Base-by-base conservation (phyloP, 371 early-diverging fungal genomes). In the Chytridium lagenaria region DNA sequence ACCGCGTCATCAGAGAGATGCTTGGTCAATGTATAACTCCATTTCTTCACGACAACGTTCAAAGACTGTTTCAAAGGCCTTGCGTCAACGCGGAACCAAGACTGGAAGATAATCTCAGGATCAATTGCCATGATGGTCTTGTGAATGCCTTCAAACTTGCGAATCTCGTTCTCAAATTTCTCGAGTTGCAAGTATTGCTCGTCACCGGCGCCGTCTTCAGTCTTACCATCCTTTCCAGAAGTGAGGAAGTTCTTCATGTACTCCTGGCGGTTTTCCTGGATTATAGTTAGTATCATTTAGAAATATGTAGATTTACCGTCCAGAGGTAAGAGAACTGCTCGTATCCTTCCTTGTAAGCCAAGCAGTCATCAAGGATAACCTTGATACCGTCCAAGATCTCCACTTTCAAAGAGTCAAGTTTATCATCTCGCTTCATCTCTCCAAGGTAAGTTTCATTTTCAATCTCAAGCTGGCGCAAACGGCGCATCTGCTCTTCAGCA, bases 31-130 rank as follows among this genome's bases (percentile, higher is more conserved):
- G 87, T 88, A 76, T 85, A 88, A 50, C 82, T 84, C 89, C 89
- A 89, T 61, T 89, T 89, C 65, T 89, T 89, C 52, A 89, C 88
- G 15, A 85, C 84, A 5, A 89, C 79, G 65, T 88, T 89, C 49
- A 89, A 78, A 23, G 85, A 70, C 74, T 89, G 89, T 69, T 89
- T 89, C 66, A 89, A 75, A 1, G 89, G 89, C 19, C 80, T 71
- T 16, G 83, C 87, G 69, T 89, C 89, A 15, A 89, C 78, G n/a
- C 84, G 80, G 78, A 88, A 88, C 89, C 89, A 89, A 12, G 81
- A 79, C 51, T 80, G 67, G 75, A 88, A 83, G 19, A 85, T 69
- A 12, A 88, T 81, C 68, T 89, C 89, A 1, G 88, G 83, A 33
- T 89, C 89, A 34, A 88, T 79, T 16, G 79, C 82, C 89, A 88